Conservation (phyloP, 495 filamentous ascomycete species). For the Lindgomyces ingoldianus region DNA sequence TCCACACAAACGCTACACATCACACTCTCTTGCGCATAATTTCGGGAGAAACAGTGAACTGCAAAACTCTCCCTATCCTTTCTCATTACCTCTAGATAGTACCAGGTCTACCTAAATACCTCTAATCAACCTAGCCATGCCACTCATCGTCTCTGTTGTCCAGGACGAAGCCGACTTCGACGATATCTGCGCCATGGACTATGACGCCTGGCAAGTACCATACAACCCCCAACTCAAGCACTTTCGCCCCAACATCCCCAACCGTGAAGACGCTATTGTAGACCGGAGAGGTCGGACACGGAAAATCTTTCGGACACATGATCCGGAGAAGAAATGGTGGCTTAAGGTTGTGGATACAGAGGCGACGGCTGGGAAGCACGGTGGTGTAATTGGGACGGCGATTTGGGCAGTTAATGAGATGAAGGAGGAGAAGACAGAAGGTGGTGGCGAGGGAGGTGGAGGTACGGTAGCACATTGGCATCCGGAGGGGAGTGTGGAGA, state of each 20-base stretch:
- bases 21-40: too few relatives aligned
- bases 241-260: conserved; percentile 13
- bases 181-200: neutral
- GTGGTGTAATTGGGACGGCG: conserved; percentile 41
- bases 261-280: conserved; percentile 15
- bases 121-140: too few relatives aligned
- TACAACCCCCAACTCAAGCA: conserved; percentile 34
- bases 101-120: neutral
- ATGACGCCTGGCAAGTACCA: conserved; percentile 12
- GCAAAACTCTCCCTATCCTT: too few relatives aligned
- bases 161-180: neutral
- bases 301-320: neutral
- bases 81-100: too few relatives aligned
- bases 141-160: neutral
- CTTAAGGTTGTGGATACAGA: conserved; percentile 44
- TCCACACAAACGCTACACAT: too few relatives aligned
- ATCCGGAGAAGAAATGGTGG: conserved; percentile 28
- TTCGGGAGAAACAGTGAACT: too few relatives aligned
- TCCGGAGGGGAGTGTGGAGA: conserved; percentile 36
- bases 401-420: conserved; percentile 45
- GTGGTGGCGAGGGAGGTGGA: neutral
- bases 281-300: neutral
- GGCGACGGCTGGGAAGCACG: conserved; percentile 4
- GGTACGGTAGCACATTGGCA: conserved; percentile 38
- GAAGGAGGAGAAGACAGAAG: conserved; percentile 28